phyloP scores from a whole-genome alignment of 805 yeast species.

The Teunomyces cretensis region DNA sequence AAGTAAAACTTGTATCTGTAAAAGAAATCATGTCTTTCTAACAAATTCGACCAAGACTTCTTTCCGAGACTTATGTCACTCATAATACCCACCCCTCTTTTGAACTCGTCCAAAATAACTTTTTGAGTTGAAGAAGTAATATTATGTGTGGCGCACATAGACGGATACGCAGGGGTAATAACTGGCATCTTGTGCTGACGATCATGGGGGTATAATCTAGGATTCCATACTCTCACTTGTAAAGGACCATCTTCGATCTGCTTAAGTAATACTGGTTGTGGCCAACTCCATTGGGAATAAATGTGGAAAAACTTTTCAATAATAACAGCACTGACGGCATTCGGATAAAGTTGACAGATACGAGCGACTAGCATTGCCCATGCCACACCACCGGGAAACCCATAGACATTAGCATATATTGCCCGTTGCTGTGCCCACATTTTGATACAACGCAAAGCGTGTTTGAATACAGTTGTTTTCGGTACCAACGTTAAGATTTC shows the following conservation, averaged over 20 bases:
- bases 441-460: conserved; percentile 88
- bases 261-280: conserved; percentile 91
- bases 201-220: conserved; percentile 84
- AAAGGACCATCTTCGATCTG: conserved; percentile 96
- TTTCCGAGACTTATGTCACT: conserved; percentile 64
- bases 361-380: conserved; percentile 99
- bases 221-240: conserved; percentile 97
- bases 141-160: conserved; percentile 99
- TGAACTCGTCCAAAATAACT: conserved; percentile 75
- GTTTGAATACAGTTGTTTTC: conserved; percentile 87
- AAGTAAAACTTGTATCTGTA: conserved; percentile 81
- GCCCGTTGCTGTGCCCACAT: conserved; percentile 97
- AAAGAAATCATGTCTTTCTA: conserved; percentile 80
- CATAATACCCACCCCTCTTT: conserved; percentile 72
- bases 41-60: conserved; percentile 71
- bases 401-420: conserved; percentile 89
- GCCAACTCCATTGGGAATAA: conserved; percentile 93
- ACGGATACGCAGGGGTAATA: conserved; percentile 96
- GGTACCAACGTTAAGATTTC: conserved; percentile 89
- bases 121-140: conserved; percentile 85
- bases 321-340: conserved; percentile 89
- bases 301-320: conserved; percentile 88
- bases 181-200: conserved; percentile 95
- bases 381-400: conserved; percentile 99
- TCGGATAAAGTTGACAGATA: conserved; percentile 94